Evolutionary conservation across 345 rosid species (phyloP), one percentile per base, ranked within the genome.

Genomic region (Citrus cavaleriei): DNA sequence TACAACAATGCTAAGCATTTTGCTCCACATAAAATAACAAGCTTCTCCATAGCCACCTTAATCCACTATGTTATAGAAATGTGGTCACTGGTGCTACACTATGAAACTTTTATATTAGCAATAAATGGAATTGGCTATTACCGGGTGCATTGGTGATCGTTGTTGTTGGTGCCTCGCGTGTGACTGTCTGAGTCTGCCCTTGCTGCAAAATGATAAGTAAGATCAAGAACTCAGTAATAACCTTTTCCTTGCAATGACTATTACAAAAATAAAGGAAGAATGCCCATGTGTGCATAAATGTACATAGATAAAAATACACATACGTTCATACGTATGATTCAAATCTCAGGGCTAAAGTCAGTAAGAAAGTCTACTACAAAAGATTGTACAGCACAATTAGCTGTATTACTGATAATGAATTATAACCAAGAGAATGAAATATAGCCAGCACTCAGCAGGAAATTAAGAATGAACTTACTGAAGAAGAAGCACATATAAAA

Each of bases 71-170:
- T 51, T 34, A 38, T 73, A 37, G 27, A n/a, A 35, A 32, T 65
- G 55, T n/a, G n/a, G 35, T 18, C 71, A 73, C 27, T 32, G 61
- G 27, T 30, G 19, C 67, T 21, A 54, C 46, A 55, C 25, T 24
- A 65, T 25, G 32, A 68, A 75, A 72, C 24, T 70, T 34, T 25
- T 35, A 40, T 27, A 25, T 70, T 13, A 25, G 37, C 25, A 49
- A 14, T 19, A 34, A n/a, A 58, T 59, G 32, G 10, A 71, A 28
- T 25, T 13, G 28, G 24, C 27, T 21, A 66, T 91, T 93, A 92
- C 98, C 86, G 72, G 96, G 98, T 80, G 98, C 97, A 85, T 89
- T 91, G 37, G 98, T 95, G 64, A 93, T 90, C 30, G 94, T 92
- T 37, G 91, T 90, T 32, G 97, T 92, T 49, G 94, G 97, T 25